A percentile compares a stretch with the other conserved stretches of the same genome.
These are phyloP conservation scores for Collybia mongolica DNA, from an alignment of 768 basidiomycete species.

Conservation along the genomic window DNA sequence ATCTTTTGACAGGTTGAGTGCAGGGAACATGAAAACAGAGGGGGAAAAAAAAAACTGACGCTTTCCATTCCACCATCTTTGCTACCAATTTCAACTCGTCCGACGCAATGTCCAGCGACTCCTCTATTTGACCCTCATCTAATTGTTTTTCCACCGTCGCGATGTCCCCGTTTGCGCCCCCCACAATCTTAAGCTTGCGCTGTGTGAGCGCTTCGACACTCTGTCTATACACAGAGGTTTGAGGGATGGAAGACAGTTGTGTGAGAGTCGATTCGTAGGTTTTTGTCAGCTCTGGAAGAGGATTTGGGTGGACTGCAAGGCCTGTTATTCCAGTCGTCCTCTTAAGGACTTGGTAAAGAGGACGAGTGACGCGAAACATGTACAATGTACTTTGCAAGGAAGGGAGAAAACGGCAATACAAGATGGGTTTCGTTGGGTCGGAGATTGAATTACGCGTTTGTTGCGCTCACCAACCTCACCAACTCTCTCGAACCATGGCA, in stretches of 20 bases:
- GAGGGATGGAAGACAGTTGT: constrained; percentile 68
- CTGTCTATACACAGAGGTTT: constrained; percentile 85
- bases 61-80: constrained; percentile 95
- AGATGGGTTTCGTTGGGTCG: constrained; percentile 29
- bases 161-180: constrained; percentile 67
- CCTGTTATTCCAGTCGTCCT: constrained; percentile 86
- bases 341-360: constrained; percentile 68
- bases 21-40: background rate
- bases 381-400: constrained; percentile 8
- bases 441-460: constrained; percentile 35
- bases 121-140: constrained; percentile 85
- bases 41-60: constrained; percentile 56
- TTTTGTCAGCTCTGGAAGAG: constrained; percentile 72
- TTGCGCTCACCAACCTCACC: constrained; percentile 11
- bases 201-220: constrained; percentile 83
- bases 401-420: constrained; percentile 5
- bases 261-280: constrained; percentile 80
- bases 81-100: constrained; percentile 76
- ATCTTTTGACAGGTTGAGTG: constrained; percentile 27
- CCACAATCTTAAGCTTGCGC: constrained; percentile 72
- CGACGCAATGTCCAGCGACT: constrained; percentile 76
- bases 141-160: constrained; percentile 68
- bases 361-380: constrained; percentile 80
- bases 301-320: constrained; percentile 79
- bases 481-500: constrained; percentile 29